Evolutionary conservation across 306 rosid species (phyloP).

Genomic region (Medicago lupulina): DNA sequence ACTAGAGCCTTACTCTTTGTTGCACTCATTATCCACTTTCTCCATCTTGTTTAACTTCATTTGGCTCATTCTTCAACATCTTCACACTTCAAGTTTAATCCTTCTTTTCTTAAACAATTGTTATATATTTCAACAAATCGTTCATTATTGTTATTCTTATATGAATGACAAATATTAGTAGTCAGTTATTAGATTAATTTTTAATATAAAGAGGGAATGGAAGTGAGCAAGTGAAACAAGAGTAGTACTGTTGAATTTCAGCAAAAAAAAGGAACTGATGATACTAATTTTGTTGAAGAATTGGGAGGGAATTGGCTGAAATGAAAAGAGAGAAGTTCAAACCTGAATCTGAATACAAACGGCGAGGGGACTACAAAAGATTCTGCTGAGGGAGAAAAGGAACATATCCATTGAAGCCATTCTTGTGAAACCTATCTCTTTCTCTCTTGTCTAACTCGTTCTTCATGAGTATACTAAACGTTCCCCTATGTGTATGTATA

Average conservation of each 20-base stretch:
- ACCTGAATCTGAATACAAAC: conserved; percentile 94
- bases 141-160: no score
- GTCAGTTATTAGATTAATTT: no score
- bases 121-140: no score
- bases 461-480: conserved; percentile 7
- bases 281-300: neutral
- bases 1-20: no score
- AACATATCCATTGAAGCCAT: conserved; percentile 69
- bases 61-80: conserved; percentile 25
- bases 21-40: no score
- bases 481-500: conserved; percentile 10
- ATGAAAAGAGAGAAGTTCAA: conserved; percentile 8
- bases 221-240: neutral
- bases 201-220: neutral
- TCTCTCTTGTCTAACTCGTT: neutral
- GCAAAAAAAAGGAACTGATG: neutral
- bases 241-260: conserved; percentile 13
- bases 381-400: conserved; percentile 68
- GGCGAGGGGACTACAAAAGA: conserved; percentile 63
- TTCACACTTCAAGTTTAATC: neutral
- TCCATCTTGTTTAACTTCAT: conserved; percentile 26
- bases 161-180: no score
- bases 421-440: neutral
- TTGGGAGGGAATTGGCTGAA: neutral
- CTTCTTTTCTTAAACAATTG: neutral